These are phyloP conservation scores for Diutina pseudorugosa DNA, from an alignment of 1,139 yeast genomes.

Conservation along the genomic window DNA sequence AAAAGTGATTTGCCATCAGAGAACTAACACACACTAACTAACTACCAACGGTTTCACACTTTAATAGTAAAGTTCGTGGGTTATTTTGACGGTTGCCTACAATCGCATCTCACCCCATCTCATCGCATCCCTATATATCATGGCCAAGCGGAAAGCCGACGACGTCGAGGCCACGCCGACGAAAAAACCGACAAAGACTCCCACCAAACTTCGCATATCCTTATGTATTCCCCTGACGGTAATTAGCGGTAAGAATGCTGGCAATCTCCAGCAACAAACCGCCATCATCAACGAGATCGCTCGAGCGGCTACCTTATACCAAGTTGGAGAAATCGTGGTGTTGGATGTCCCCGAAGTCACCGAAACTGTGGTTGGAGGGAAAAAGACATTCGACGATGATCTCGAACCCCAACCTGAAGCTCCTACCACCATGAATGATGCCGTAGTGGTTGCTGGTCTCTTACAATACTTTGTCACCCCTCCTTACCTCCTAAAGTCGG, in stretches of 20 bases:
- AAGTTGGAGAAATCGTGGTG: conserved; percentile 62
- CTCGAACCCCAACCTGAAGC: conserved; percentile 12
- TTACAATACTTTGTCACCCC: conserved; percentile 83
- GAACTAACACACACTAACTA: too few relatives aligned
- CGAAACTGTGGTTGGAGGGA: neutral
- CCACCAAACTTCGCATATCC: conserved; percentile 16
- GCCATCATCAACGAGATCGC: conserved; percentile 69
- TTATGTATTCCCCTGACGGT: conserved; percentile 58
- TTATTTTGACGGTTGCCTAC: too few relatives aligned
- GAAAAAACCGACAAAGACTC: conserved; percentile 20
- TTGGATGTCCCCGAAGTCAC: conserved; percentile 23
- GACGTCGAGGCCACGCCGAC: conserved; percentile 13
- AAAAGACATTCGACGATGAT: neutral
- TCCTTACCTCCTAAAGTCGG: conserved; percentile 52
- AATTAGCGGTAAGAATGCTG: conserved; percentile 39
- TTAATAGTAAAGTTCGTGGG: too few relatives aligned
- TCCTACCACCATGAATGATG: conserved; percentile 12
- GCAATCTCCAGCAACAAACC: conserved; percentile 62
- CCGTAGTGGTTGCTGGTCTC: conserved; percentile 53
- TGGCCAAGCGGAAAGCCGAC: conserved; percentile 18
- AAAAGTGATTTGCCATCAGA: too few relatives aligned
- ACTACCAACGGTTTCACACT: too few relatives aligned
- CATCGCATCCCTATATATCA: neutral
- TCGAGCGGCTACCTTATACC: conserved; percentile 54
- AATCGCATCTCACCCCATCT: too few relatives aligned